Evolutionary conservation across 176 grass and related monocot genomes (phyloP), one percentile per base, ranked within the genome.

Genomic region (Zoysia japonica): DNA sequence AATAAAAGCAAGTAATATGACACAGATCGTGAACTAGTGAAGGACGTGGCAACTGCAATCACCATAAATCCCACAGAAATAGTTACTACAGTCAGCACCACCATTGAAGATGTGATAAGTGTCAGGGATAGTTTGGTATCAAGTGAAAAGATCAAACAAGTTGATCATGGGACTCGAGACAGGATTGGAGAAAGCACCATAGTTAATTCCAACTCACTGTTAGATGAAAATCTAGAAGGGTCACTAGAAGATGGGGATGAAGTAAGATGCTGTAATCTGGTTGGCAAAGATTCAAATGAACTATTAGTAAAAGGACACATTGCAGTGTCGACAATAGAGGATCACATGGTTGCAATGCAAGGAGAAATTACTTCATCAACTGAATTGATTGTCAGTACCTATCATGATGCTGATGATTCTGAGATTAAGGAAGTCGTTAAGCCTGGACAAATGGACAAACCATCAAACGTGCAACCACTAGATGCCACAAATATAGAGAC

Each of bases 341-440:
- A 81, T 72, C 47, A 20, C 60, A 49, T 56, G 35, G 65, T 62
- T 48, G 39, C 41, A 69, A 67, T 79, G 41, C 69, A 86, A 83
- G 73, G 53, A 72, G 63, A 78, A 74, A 39, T 12, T 79, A 70
- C 62, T 78, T 70, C 54, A 56, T 86, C 88, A 79, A 78, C 61
- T 64, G 62, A 86, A 86, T 74, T 68, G 47, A 70, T 75, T 64
- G 38, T 45, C 37, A 86, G 53, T 54, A 71, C 67, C 78, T 75
- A 75, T 57, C 35, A 56, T 52, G 79, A 90, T 90, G 74, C 63
- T 75, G 65, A 64, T 77, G 85, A 87, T 70, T 87, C 79, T 87
- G 84, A 86, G 64, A 65, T 74, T 56, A 86, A 86, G 61, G 83
- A 82, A 44, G 61, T 86, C 49, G 70, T 83, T 75, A 80, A 86